Conservation (phyloP, 108 stramenopile species). For the Poteriospumella lacustris region DNA sequence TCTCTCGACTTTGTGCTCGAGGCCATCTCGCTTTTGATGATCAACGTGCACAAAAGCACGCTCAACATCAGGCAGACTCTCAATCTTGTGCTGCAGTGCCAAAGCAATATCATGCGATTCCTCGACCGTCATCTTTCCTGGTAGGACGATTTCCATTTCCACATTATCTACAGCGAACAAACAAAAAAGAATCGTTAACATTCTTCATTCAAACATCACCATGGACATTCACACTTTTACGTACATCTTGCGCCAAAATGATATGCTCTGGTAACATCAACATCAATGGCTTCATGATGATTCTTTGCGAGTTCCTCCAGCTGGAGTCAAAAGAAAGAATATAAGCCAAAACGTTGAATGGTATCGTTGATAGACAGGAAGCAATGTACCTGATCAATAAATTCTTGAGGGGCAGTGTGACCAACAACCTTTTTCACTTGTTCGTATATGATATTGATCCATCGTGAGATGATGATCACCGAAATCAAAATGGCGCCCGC, state of each 20-base stretch:
- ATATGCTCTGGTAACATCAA: constrained; percentile 79
- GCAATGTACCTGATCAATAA: constrained; percentile 81
- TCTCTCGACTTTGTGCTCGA: constrained; percentile 77
- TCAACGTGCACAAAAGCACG: constrained; percentile 93
- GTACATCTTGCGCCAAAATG: constrained; percentile 88
- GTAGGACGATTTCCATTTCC: constrained; percentile 86
- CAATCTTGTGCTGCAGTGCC: constrained; percentile 88
- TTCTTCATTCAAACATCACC: too few relatives aligned
- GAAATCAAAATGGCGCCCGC: constrained; percentile 82
- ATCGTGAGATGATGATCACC: constrained; percentile 76
- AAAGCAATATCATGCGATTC: constrained; percentile 86
- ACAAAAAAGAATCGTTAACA: too few relatives aligned
- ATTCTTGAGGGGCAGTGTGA: constrained; percentile 72
- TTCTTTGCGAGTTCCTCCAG: constrained; percentile 66
- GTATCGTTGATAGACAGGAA: too few relatives aligned
- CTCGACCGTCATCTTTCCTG: constrained; percentile 64
- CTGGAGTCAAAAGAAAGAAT: too few relatives aligned
- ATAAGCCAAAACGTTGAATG: too few relatives aligned
- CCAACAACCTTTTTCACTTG: constrained; percentile 83
- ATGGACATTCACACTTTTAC: too few relatives aligned
- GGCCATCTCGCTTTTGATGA: constrained; percentile 74
- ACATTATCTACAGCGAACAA: too few relatives aligned
- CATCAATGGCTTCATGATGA: constrained; percentile 70
- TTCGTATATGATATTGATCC: constrained; percentile 79
- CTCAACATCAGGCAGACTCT: constrained; percentile 78